Evolutionary conservation across 2,329 filamentous ascomycete genomes (phyloP).

Genomic region (Rhytidhysteron rufulum): DNA sequence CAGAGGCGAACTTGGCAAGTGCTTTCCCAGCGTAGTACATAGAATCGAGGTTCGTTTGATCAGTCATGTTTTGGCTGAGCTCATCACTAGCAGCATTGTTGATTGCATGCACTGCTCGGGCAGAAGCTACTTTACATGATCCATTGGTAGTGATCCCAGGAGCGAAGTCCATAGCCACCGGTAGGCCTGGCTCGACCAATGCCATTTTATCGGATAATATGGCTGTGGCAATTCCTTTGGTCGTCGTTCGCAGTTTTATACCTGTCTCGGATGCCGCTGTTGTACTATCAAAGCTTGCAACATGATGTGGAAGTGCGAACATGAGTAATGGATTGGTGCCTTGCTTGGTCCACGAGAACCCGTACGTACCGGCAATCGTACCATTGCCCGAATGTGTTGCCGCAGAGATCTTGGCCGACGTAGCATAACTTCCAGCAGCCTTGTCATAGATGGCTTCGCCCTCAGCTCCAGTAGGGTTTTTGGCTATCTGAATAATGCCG

Average conservation of each 20-base stretch:
- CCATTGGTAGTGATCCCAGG: constrained; percentile 63
- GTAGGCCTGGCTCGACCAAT: constrained; percentile 70
- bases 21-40: constrained; percentile 86
- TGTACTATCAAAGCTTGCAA: constrained; percentile 64
- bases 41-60: constrained; percentile 71
- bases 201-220: constrained; percentile 59
- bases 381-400: constrained; percentile 49
- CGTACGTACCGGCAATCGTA: constrained; percentile 64
- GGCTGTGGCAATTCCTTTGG: constrained; percentile 75
- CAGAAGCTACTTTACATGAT: constrained; percentile 34
- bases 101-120: constrained; percentile 57
- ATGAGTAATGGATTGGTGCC: constrained; percentile 70
- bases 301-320: constrained; percentile 85
- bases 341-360: constrained; percentile 66
- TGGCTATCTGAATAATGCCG: constrained; percentile 79
- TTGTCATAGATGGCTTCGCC: constrained; percentile 70
- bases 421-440: constrained; percentile 71
- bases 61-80: constrained; percentile 69
- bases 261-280: constrained; percentile 50
- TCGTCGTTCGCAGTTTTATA: constrained; percentile 70
- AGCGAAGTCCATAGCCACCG: constrained; percentile 69
- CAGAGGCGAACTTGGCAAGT: constrained; percentile 39
- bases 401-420: constrained; percentile 61
- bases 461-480: constrained; percentile 57
- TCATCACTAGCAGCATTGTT: constrained; percentile 64